Evolutionary conservation across 2,329 filamentous ascomycete genomes (phyloP).

Genomic region (Onygena corvina): DNA sequence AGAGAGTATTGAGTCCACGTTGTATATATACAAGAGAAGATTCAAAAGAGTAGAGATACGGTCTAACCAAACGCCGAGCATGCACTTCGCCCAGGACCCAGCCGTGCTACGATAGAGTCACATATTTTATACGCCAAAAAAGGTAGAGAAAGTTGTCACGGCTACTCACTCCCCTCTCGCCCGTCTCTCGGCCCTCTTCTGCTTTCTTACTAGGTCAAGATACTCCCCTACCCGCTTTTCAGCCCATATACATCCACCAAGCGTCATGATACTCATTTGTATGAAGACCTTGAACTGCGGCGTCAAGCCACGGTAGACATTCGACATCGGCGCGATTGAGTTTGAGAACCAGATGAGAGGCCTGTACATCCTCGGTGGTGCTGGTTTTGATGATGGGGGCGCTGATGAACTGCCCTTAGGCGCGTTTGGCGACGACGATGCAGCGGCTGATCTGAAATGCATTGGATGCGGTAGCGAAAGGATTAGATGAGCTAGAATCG

Average conservation of each 20-base stretch:
- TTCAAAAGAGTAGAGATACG: neutral
- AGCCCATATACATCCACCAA: conserved; percentile 40
- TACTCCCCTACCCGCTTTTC: conserved; percentile 37
- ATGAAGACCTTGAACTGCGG: conserved; percentile 41
- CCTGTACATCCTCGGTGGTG: conserved; percentile 21
- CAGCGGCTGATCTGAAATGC: conserved; percentile 21
- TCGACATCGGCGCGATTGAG: conserved; percentile 34
- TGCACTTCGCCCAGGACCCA: neutral
- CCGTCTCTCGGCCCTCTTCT: conserved; percentile 32
- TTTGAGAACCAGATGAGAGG: conserved; percentile 39
- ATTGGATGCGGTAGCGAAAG: conserved; percentile 34
- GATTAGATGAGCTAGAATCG: conserved; percentile 37
- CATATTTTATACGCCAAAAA: neutral
- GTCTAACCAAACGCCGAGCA: neutral
- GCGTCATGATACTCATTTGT: conserved; percentile 37
- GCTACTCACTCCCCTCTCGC: conserved; percentile 14
- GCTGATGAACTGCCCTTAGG: conserved; percentile 17
- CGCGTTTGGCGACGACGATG: neutral
- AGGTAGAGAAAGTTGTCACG: neutral
- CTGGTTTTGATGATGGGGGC: conserved; percentile 18
- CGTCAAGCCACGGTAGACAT: conserved; percentile 37
- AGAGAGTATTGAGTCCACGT: neutral
- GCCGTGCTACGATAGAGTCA: neutral
- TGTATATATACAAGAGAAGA: conserved; percentile 4
- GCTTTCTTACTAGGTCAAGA: conserved; percentile 31